Evolutionary conservation across 179 eudicot species (phyloP), one percentile per base, ranked within the genome.

Genomic region (Patellifolia procumbens): DNA sequence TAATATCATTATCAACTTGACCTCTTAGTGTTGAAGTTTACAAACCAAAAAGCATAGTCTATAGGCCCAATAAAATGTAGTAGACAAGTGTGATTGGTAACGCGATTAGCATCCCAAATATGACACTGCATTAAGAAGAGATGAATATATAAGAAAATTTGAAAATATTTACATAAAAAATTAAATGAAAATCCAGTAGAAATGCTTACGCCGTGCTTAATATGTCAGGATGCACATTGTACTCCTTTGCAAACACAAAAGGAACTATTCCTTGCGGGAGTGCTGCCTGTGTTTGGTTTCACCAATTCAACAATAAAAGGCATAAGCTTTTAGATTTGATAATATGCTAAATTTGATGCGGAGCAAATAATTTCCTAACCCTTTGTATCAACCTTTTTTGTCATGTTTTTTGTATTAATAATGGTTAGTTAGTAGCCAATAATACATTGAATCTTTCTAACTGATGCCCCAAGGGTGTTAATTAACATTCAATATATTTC

Each of bases 241-340:
- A 94, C 80, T 94, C 98, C 81, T 91, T 94, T 0, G 97, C 96
- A 52, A 94, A 94, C 48, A 94, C 97, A 43, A 92, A 92, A 1
- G 97, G 97, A n/a, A 94, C 97, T 39, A 94, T 92, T 43, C 98
- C 98, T 88, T 94, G 98, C 17, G 98, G 97, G 63, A 94, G 89
- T 78, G 98, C 98, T 43, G 98, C 98, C 98, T 94, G 86, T 26
- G 10, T 7, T 12, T n/a, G n/a, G 24, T 46, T 29, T 51, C 9
- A 28, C 0, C 0, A 39, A 39, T 39, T 39, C 43, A 7, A 7
- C 43, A 39, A 39, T 39, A 39, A 5, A 9, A 39, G 6, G 0
- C 6, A 39, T 39, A 11, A 39, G 7, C 45, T 39, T 39, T 7
- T 39, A 39, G 8, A 39, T 39, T 5, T 9, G 2, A 39, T 39